A percentile compares a stretch with the other conserved stretches of the same genome.
Evolutionary conservation across 306 rosid genomes (phyloP).

Genomic region (barrel medic (Medicago truncatula)): DNA sequence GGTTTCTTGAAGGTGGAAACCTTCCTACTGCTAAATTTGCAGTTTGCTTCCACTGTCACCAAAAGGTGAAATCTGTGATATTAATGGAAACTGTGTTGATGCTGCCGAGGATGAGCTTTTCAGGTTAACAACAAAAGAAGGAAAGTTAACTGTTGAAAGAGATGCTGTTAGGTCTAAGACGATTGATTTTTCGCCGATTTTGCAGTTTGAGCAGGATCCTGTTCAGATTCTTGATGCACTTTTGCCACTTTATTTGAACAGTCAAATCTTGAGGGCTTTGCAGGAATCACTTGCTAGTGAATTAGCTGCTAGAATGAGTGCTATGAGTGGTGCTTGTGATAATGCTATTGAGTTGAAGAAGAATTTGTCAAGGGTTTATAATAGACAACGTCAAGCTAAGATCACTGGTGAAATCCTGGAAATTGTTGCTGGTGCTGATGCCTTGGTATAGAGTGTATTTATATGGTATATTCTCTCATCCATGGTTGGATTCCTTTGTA

Average conservation of each 20-base stretch:
- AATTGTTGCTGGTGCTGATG: slow-evolving; percentile 91
- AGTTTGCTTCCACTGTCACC: slow-evolving; percentile 88
- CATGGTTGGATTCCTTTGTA: background rate
- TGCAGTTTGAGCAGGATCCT: slow-evolving; percentile 93
- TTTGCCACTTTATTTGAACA: slow-evolving; percentile 82
- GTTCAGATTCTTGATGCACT: slow-evolving; percentile 93
- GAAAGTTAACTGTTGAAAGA: slow-evolving; percentile 81
- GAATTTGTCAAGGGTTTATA: slow-evolving; percentile 60
- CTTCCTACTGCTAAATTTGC: slow-evolving; percentile 88
- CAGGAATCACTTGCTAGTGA: slow-evolving; percentile 94
- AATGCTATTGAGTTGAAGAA: slow-evolving; percentile 79
- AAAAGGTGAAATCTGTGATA: slow-evolving; percentile 86
- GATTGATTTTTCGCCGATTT: slow-evolving; percentile 62
- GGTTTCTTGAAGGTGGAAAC: slow-evolving; percentile 62
- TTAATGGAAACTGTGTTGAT: slow-evolving; percentile 82
- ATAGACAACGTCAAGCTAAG: slow-evolving; percentile 87
- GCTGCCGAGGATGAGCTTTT: slow-evolving; percentile 92
- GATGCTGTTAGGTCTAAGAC: slow-evolving; percentile 63
- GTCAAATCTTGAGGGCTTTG: slow-evolving; percentile 85
- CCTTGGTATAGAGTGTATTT: slow-evolving; percentile 37
- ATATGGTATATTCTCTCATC: too few species aligned
- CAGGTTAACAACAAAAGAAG: slow-evolving; percentile 85
- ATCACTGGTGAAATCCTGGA: slow-evolving; percentile 93
- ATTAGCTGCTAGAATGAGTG: slow-evolving; percentile 90
- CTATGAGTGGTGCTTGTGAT: slow-evolving; percentile 85